These are phyloP conservation scores for Diospyros lotus DNA, from an alignment of 148 eudicot genomes.

Conservation along the genomic window DNA sequence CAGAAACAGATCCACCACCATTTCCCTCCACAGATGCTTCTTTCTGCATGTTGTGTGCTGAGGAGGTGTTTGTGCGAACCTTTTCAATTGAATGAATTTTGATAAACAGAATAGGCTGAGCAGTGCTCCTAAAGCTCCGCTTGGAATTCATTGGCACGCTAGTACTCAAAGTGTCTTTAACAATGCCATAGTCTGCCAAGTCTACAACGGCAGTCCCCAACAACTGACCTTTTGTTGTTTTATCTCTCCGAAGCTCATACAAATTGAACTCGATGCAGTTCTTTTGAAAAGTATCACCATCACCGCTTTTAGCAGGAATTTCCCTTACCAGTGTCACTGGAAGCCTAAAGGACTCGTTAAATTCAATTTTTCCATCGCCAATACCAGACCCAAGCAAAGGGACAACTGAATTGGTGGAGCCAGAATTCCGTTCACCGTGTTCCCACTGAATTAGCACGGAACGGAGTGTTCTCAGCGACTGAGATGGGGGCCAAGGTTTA, in stretches of 20 bases:
- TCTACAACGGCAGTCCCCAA: conserved; percentile 73
- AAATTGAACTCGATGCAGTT: conserved; percentile 80
- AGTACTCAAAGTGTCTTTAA: conserved; percentile 40
- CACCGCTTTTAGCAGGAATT: conserved; percentile 51
- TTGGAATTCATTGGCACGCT: conserved; percentile 65
- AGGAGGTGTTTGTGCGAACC: conserved; percentile 40
- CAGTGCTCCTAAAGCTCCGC: conserved; percentile 60
- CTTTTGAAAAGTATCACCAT: conserved; percentile 52
- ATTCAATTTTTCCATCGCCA: conserved; percentile 71
- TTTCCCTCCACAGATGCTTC: conserved; percentile 57
- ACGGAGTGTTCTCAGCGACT: conserved; percentile 62
- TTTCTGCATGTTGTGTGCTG: conserved; percentile 42
- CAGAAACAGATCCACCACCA: conserved; percentile 57
- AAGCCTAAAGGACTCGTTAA: conserved; percentile 73
- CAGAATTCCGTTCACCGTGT: conserved; percentile 59
- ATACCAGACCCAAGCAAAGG: conserved; percentile 53
- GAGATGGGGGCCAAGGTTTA: conserved; percentile 98
- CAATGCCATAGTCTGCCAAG: conserved; percentile 69
- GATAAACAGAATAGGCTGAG: conserved; percentile 62
- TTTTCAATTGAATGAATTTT: conserved; percentile 60
- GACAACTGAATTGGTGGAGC: conserved; percentile 56
- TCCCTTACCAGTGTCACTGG: conserved; percentile 49
- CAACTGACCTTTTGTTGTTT: conserved; percentile 69
- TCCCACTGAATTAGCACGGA: conserved; percentile 83
- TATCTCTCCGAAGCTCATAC: conserved; percentile 79